These are phyloP conservation scores for Silene uniflora DNA, from an alignment of 148 eudicot genomes.

Conservation along the genomic window DNA sequence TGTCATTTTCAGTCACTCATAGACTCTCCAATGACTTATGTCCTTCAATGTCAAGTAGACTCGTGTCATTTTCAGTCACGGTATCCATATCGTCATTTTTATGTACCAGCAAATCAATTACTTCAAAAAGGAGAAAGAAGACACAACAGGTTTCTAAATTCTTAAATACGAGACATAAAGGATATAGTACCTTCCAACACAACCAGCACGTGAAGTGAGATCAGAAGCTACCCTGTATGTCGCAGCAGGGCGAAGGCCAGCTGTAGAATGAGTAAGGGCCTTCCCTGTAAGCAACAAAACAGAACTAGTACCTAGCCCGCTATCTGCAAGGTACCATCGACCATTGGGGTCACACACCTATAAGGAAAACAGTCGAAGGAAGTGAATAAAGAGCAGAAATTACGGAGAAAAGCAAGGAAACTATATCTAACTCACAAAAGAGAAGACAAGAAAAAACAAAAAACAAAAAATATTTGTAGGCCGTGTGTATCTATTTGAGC, in stretches of 20 bases:
- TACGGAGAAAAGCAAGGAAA: too few relatives aligned
- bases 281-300: conserved; percentile 73
- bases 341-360: too few relatives aligned
- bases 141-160: background rate
- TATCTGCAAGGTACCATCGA: too few relatives aligned
- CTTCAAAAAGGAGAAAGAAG: background rate
- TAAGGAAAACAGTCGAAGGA: too few relatives aligned
- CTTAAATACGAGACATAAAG: background rate
- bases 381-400: too few relatives aligned
- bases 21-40: background rate
- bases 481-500: too few relatives aligned
- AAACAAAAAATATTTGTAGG: too few relatives aligned
- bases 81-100: background rate
- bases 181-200: conserved; percentile 59
- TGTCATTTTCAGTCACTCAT: background rate
- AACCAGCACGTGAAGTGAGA: conserved; percentile 30
- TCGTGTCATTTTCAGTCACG: background rate
- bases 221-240: conserved; percentile 57
- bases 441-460: too few relatives aligned
- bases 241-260: conserved; percentile 85
- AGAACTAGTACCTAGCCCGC: conserved; percentile 26
- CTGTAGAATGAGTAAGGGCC: conserved; percentile 89
- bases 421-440: too few relatives aligned
- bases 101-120: background rate
- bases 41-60: background rate